Evolutionary conservation across 768 basidiomycete genomes (phyloP).

Genomic region (Kwoniella bestiolae): DNA sequence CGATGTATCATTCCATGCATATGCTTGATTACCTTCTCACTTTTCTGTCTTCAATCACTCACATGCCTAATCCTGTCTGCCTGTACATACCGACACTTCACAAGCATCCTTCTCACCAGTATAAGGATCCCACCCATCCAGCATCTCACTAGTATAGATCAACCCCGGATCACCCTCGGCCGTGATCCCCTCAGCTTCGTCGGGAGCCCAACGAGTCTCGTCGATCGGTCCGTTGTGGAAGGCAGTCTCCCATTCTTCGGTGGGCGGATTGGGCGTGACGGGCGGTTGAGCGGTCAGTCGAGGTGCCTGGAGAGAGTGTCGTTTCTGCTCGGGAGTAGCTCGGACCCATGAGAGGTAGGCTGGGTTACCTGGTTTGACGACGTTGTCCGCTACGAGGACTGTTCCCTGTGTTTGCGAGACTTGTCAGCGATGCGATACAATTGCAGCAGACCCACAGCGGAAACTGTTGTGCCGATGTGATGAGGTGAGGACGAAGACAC

Average conservation of each 20-base stretch:
- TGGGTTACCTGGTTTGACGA: constrained; percentile 56
- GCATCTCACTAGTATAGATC: constrained; percentile 49
- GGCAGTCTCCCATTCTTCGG: constrained; percentile 46
- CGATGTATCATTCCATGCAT: too few relatives aligned
- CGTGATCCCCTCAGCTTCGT: constrained; percentile 47
- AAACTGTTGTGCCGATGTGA: too few relatives aligned
- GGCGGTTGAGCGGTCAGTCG: constrained; percentile 35
- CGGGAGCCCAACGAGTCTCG: constrained; percentile 50
- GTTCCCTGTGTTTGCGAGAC: too few relatives aligned
- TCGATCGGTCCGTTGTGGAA: constrained; percentile 51
- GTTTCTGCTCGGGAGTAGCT: constrained; percentile 46
- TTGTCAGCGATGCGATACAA: too few relatives aligned
- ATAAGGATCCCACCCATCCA: constrained; percentile 54
- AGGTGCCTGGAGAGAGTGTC: constrained; percentile 25
- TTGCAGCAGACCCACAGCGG: too few relatives aligned
- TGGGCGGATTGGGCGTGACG: constrained; percentile 41
- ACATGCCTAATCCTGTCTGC: constrained; percentile 35
- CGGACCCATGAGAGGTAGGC: constrained; percentile 55
- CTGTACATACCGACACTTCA: constrained; percentile 50
- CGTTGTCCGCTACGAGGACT: constrained; percentile 54
- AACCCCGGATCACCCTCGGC: constrained; percentile 47
- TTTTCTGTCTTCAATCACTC: too few relatives aligned
- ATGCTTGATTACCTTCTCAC: too few relatives aligned
- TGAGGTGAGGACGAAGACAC: too few relatives aligned
- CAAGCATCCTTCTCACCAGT: constrained; percentile 55